Conservation (phyloP, 2,329 filamentous ascomycete genomes). For the Aspergillus sclerotialis region DNA sequence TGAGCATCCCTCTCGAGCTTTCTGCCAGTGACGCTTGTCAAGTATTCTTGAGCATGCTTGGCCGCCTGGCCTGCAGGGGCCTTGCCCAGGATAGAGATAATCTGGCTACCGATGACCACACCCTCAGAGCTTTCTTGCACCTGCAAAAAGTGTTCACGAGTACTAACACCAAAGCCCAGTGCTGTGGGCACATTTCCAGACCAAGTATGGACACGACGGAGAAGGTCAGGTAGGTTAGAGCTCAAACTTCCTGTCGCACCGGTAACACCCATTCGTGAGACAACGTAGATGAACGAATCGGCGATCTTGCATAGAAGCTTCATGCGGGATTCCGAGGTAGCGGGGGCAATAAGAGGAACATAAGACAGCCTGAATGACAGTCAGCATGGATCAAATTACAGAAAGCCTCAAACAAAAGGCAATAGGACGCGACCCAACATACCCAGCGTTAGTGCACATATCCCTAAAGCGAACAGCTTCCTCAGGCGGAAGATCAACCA, state of each 20-base stretch:
- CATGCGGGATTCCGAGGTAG: conserved; percentile 89
- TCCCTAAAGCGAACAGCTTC: conserved; percentile 69
- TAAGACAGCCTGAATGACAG: conserved; percentile 69
- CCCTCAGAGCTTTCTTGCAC: conserved; percentile 81
- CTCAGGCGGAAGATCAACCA: conserved; percentile 94
- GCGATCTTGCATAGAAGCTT: conserved; percentile 92
- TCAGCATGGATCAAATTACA: conserved; percentile 1
- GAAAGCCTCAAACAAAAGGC: conserved; percentile 1
- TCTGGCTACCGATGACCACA: conserved; percentile 94
- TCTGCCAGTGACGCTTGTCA: conserved; percentile 62
- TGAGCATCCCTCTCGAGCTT: conserved; percentile 40
- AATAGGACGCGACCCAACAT: conserved; percentile 7
- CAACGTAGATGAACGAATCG: conserved; percentile 98
- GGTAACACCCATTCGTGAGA: conserved; percentile 94
- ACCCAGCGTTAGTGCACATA: conserved; percentile 28
- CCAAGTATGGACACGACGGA: conserved; percentile 82
- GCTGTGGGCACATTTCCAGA: conserved; percentile 86
- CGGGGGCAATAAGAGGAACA: conserved; percentile 90
- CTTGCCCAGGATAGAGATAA: conserved; percentile 71
- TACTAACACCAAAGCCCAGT: conserved; percentile 94
- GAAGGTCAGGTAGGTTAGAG: conserved; percentile 69
- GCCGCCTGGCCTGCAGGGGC: conserved; percentile 60
- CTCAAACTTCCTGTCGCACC: conserved; percentile 81
- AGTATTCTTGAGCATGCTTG: conserved; percentile 78
- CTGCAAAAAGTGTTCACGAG: conserved; percentile 82